A percentile compares a stretch with the other conserved stretches of the same genome.
phyloP scores from a whole-genome alignment of 106 monocot genomes.

The Ottelia alismoides region DNA sequence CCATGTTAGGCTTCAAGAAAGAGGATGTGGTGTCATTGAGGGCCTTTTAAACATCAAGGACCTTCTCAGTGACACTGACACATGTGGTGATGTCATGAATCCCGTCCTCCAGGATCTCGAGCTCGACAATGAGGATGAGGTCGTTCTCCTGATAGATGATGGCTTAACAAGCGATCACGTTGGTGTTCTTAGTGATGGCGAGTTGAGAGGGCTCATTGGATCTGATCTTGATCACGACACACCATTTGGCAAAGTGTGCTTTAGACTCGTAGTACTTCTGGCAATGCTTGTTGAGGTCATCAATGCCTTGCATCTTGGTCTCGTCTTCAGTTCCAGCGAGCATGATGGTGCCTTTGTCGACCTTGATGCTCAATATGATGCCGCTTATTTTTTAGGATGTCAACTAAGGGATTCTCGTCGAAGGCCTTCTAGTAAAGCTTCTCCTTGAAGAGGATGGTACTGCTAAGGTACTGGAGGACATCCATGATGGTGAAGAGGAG shows the following conservation, averaged over 20 bases:
- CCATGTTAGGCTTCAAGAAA: constrained; percentile 39
- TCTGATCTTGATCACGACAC: constrained; percentile 38
- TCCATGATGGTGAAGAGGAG: constrained; percentile 8
- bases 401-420: constrained; percentile 4
- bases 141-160: constrained; percentile 27
- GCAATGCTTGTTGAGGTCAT: constrained; percentile 11
- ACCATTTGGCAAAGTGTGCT: no score
- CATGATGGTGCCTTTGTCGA: constrained; percentile 9
- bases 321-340: constrained; percentile 7
- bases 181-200: constrained; percentile 33
- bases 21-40: constrained; percentile 44
- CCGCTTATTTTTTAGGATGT: background rate
- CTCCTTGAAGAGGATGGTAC: constrained; percentile 9
- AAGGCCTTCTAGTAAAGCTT: constrained; percentile 8
- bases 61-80: constrained; percentile 33
- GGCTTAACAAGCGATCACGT: constrained; percentile 35
- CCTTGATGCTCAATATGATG: constrained; percentile 5
- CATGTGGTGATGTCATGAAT: constrained; percentile 35
- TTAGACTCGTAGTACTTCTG: constrained; percentile 4
- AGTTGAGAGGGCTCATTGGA: constrained; percentile 32
- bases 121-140: constrained; percentile 46
- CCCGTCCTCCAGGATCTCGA: no score
- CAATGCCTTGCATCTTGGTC: constrained; percentile 7
- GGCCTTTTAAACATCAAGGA: constrained; percentile 47
- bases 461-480: constrained; percentile 9